Conservation (phyloP, 345 rosid species). For the Eucalyptus brandiana region DNA sequence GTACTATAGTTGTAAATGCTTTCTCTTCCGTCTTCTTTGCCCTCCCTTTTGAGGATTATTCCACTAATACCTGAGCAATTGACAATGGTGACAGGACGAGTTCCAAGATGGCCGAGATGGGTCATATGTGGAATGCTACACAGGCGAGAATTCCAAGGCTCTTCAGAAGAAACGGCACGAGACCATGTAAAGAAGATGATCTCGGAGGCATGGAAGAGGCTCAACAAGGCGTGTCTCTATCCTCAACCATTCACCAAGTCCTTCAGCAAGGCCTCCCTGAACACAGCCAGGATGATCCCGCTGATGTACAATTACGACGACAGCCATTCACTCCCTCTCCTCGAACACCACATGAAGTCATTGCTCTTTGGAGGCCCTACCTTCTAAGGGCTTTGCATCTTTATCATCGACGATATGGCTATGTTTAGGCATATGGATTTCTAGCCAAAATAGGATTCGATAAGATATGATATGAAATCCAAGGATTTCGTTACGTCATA, state of each 20-base stretch:
- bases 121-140: slow-evolving; percentile 45
- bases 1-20: background rate
- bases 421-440: background rate
- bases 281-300: slow-evolving; percentile 45
- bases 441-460: background rate
- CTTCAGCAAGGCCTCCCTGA: slow-evolving; percentile 18
- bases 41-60: background rate
- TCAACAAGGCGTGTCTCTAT: slow-evolving; percentile 31
- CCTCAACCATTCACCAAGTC: slow-evolving; percentile 14
- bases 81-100: background rate
- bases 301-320: slow-evolving; percentile 44
- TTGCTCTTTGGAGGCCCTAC: background rate
- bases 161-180: slow-evolving; percentile 11
- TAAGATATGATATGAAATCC: background rate
- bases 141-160: slow-evolving; percentile 19
- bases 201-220: slow-evolving; percentile 41
- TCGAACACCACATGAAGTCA: slow-evolving; percentile 15
- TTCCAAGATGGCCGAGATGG: slow-evolving; percentile 26
- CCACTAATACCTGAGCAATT: background rate
- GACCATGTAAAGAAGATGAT: slow-evolving; percentile 15
- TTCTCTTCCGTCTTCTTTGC: background rate
- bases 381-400: background rate
- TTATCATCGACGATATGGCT: background rate
- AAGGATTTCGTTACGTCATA: background rate
- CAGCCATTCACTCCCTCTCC: slow-evolving; percentile 20